phyloP scores from a whole-genome alignment of 331 rosid genomes.

The Arachis monticola region DNA sequence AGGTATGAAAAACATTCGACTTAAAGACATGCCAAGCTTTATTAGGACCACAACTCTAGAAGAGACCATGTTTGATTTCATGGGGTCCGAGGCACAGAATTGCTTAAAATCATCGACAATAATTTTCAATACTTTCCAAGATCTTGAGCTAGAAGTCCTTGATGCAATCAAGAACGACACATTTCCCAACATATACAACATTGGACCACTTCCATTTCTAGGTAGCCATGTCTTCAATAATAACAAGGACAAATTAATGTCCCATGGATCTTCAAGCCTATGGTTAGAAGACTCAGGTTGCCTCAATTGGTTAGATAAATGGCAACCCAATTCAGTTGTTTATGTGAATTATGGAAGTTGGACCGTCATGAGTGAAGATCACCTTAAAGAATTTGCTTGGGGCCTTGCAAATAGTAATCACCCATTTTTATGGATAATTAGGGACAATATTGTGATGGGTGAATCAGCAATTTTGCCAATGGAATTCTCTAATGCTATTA shows the following conservation, averaged over 20 bases:
- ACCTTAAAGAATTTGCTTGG: constrained; percentile 60
- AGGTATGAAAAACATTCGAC: constrained; percentile 46
- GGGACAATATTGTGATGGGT: constrained; percentile 28
- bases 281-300: constrained; percentile 51
- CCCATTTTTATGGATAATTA: constrained; percentile 54
- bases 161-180: constrained; percentile 39
- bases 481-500: constrained; percentile 43
- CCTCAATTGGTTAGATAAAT: constrained; percentile 43
- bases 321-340: constrained; percentile 50
- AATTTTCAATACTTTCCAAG: constrained; percentile 53
- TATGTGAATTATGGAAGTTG: constrained; percentile 55
- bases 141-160: constrained; percentile 48
- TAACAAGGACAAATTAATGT: constrained; percentile 14
- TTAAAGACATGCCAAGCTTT: constrained; percentile 52
- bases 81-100: constrained; percentile 31
- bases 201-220: constrained; percentile 46
- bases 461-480: constrained; percentile 33
- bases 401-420: constrained; percentile 54
- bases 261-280: constrained; percentile 34
- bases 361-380: constrained; percentile 45
- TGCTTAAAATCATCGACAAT: constrained; percentile 49
- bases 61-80: constrained; percentile 37
- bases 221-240: constrained; percentile 23
- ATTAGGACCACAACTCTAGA: constrained; percentile 36
- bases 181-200: constrained; percentile 49